phyloP scores from a whole-genome alignment of 108 stramenopile genomes.

The Conticribra weissflogii region DNA sequence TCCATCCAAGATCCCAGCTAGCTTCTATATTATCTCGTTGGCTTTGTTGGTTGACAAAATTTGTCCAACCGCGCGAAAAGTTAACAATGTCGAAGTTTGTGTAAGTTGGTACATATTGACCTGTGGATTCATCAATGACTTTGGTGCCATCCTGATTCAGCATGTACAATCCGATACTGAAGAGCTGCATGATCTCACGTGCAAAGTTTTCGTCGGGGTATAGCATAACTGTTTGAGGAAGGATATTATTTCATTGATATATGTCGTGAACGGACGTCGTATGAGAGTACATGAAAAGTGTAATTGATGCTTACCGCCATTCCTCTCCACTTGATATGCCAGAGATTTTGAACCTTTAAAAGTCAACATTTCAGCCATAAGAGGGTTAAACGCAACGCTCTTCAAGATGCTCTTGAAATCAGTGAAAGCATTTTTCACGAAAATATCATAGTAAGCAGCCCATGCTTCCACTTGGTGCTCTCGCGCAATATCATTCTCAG shows the following conservation, averaged over 20 bases:
- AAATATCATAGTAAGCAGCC: conserved; percentile 54
- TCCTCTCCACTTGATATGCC: conserved; percentile 36
- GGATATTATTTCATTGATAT: no score
- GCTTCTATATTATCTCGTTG: conserved; percentile 17
- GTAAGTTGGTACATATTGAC: conserved; percentile 38
- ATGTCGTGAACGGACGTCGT: no score
- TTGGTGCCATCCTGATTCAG: conserved; percentile 57
- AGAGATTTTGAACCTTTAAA: conserved; percentile 37
- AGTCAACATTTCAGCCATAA: conserved; percentile 48
- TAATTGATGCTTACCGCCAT: conserved; percentile 12
- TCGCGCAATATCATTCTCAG: conserved; percentile 14
- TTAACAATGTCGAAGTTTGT: conserved; percentile 51
- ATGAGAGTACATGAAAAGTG: no score
- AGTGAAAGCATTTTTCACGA: conserved; percentile 50
- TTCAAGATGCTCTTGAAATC: conserved; percentile 38
- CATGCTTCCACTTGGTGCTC: conserved; percentile 35
- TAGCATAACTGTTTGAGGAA: no score
- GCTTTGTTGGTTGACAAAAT: conserved; percentile 20
- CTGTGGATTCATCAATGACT: conserved; percentile 21
- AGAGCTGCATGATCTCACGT: conserved; percentile 61
- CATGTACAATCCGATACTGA: conserved; percentile 45
- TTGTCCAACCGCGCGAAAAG: conserved; percentile 38
- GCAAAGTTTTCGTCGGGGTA: conserved; percentile 55
- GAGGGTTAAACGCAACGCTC: conserved; percentile 39
- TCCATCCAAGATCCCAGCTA: conserved; percentile 1